A percentile compares a stretch with the other conserved stretches of the same genome.
phyloP scores from a whole-genome alignment of 148 eudicot genomes.

The Simmondsia chinensis region DNA sequence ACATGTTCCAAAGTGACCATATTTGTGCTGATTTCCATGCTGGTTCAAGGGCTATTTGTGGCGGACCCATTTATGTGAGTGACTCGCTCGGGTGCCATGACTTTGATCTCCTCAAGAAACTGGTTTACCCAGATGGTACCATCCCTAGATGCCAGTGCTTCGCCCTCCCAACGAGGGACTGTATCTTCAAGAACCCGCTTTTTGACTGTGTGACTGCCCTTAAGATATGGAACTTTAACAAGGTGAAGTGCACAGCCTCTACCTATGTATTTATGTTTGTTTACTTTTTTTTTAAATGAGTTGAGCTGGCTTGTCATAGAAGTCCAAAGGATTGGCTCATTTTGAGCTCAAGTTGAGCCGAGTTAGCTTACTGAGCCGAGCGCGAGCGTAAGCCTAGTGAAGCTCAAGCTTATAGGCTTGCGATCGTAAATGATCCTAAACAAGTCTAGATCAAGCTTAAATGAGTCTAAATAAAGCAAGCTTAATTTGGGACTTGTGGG shows the following conservation, averaged over 20 bases:
- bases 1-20: slow-evolving; percentile 52
- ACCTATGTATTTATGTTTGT: neutral
- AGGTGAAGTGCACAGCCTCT: slow-evolving; percentile 14
- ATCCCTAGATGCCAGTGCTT: slow-evolving; percentile 42
- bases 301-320: too few species aligned
- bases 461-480: too few species aligned
- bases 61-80: slow-evolving; percentile 52
- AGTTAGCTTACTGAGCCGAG: too few species aligned
- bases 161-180: slow-evolving; percentile 56
- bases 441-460: too few species aligned
- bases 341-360: too few species aligned
- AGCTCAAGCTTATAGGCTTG: too few species aligned
- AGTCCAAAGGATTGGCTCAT: too few species aligned
- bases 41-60: slow-evolving; percentile 49
- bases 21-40: slow-evolving; percentile 47
- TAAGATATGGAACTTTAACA: slow-evolving; percentile 54
- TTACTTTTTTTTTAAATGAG: neutral
- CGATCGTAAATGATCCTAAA: too few species aligned
- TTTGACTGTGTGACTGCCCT: slow-evolving; percentile 34
- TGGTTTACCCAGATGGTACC: slow-evolving; percentile 41
- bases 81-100: slow-evolving; percentile 51
- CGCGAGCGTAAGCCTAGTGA: too few species aligned
- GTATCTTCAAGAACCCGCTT: slow-evolving; percentile 45
- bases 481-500: too few species aligned
- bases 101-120: slow-evolving; percentile 37